Evolutionary conservation across 192 early-diverging fungal genomes (phyloP).

Genomic region (Pilaira anomala): DNA sequence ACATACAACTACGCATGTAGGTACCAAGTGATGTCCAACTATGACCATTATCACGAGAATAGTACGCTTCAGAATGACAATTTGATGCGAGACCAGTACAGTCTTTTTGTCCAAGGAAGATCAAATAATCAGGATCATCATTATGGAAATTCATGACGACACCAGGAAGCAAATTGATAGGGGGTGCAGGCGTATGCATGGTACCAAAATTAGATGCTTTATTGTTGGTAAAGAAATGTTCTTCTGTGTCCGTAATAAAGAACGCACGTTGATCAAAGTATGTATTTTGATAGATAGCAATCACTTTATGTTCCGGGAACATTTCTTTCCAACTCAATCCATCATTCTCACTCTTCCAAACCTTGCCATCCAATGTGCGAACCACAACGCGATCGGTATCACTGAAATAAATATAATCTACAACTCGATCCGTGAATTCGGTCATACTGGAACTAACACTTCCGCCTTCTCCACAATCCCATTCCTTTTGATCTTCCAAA

Average conservation of each 20-base stretch:
- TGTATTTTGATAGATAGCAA: slow-evolving; percentile 59
- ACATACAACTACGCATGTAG: slow-evolving; percentile 72
- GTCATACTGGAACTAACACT: slow-evolving; percentile 16
- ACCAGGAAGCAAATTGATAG: slow-evolving; percentile 54
- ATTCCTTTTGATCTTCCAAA: slow-evolving; percentile 52
- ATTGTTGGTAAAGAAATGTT: slow-evolving; percentile 61
- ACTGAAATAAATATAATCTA: slow-evolving; percentile 42
- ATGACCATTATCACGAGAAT: slow-evolving; percentile 67
- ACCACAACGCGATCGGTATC: slow-evolving; percentile 41
- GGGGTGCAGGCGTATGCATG: slow-evolving; percentile 56
- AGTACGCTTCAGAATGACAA: slow-evolving; percentile 75
- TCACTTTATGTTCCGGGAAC: slow-evolving; percentile 32
- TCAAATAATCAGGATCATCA: slow-evolving; percentile 73
- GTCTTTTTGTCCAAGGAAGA: slow-evolving; percentile 64
- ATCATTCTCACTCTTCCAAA: slow-evolving; percentile 61
- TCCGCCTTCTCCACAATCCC: slow-evolving; percentile 61
- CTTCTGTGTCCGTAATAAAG: slow-evolving; percentile 50
- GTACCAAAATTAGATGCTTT: slow-evolving; percentile 50
- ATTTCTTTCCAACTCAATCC: slow-evolving; percentile 57
- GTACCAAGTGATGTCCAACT: slow-evolving; percentile 63
- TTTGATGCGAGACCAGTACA: slow-evolving; percentile 43
- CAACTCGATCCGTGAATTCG: slow-evolving; percentile 30
- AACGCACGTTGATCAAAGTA: slow-evolving; percentile 58
- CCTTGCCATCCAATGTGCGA: slow-evolving; percentile 47
- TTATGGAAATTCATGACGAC: slow-evolving; percentile 82